Base-by-base conservation (phyloP, 805 yeast species). In the Zygotorulaspora chibaensis region DNA sequence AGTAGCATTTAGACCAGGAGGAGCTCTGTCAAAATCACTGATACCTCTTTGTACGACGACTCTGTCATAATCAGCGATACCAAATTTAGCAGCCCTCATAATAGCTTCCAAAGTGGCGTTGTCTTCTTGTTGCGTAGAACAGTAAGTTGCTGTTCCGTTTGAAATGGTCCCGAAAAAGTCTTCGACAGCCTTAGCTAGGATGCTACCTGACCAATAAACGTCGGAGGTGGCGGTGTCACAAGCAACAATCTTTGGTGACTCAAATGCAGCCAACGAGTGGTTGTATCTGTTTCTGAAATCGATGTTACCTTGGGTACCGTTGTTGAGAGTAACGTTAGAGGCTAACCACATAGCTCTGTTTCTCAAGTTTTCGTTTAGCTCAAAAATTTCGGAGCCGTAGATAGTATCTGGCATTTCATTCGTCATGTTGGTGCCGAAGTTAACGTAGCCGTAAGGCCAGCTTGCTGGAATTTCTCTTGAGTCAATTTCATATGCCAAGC, bases 51-150 rank as follows among this genome's bases (percentile, higher is more conserved):
- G 67, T 23, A 79, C 69, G 10, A 80, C 77, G 49, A 81, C 69
- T 65, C 85, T 74, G 49, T 73, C 65, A 60, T 65, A 81, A 61
- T 79, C 83, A 42, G 76, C 78, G 48, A 79, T 68, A 8, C 81
- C 83, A 53, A 68, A 69, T 48, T 67, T 68, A 49, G 76, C 76
- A 57, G 75, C 72, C 68, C 87, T 74, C 38, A 77, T 54, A 46
- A 81, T 62, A 8, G 79, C 77, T 61, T 80, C 84, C 57, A 81
- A 72, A 12, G 81, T 69, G 13, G 86, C 86, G 58, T 79, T 77
- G 59, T 81, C 87, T 62, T 81, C 87, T 62, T 80, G 84, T 44
- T 82, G 83, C 37, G 84, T 74, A 35, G 80, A 59, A 61, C 84
- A 78, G 68, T 79, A 81, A 11, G 63, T 65, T 23, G 78, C 84